Base-by-base conservation (phyloP, 1,284 basidiomycete genomes). In the Puccinia brachypodii region DNA sequence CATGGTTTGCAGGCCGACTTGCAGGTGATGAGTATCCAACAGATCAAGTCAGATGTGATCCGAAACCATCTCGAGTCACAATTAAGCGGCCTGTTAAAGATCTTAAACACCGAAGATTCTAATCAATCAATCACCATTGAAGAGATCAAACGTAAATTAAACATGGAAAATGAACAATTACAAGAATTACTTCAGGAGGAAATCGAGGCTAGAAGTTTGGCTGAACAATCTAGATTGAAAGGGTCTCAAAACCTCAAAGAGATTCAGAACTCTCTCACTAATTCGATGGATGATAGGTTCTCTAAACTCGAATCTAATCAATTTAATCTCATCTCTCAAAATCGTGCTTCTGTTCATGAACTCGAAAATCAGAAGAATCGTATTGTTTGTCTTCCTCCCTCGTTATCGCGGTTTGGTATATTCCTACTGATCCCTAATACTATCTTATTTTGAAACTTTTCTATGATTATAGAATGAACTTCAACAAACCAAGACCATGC, bases 51-150 rank as follows among this genome's bases (percentile, higher is more conserved):
- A 0, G 90, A 91, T 50, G 89, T 91, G 22, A 90, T 92, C 77
- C 88, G 91, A 44, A 89, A 89, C 73, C 91, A 92, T 84, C 88
- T 92, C 13, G 91, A 92, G 84, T 87, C 88, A 6, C 90, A 91
- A 1, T 86, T 92, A 60, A 88, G 89, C 8, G 91, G 91, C 53
- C 88, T 92, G 85, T 90, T 90, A 0, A 87, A 89, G n/a, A 91
- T 92, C n/a, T 44, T 83, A 79, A 81, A 81, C 40, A 86, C 92
- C 62, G 90, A 92, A 84, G 89, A 89, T 76, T 90, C 88, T 0
- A 91, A 92, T 84, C 91, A 91, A 1, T 90, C 90, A 84, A 89
- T 91, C 82, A 91, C 89, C 60, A 85, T 92, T 28, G 89, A 91
- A 77, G 88, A 89, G 62, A 90, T 90, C 84, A 89, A 90, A 53